These are phyloP conservation scores for Solidago caesia DNA, from an alignment of 129 eudicot genomes.

Conservation along the genomic window DNA sequence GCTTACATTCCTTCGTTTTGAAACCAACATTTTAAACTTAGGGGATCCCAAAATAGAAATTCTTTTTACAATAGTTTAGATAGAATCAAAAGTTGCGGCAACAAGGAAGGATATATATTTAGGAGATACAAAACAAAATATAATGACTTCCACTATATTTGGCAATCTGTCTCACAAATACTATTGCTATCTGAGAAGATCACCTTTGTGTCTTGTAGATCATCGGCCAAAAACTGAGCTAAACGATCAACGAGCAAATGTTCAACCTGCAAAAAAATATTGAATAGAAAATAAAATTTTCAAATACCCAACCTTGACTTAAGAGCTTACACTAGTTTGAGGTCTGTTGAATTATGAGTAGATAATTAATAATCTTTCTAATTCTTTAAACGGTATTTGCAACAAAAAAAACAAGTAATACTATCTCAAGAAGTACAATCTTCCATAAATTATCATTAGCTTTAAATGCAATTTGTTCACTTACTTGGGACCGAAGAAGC, in stretches of 20 bases:
- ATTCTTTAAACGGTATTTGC: neutral
- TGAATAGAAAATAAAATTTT: neutral
- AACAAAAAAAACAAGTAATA: neutral
- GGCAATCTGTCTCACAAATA: neutral
- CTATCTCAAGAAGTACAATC: neutral
- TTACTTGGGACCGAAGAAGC: slow-evolving; percentile 95
- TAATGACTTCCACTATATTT: neutral
- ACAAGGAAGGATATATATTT: too few species aligned
- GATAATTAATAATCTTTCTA: neutral
- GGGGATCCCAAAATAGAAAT: too few species aligned
- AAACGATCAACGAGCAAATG: slow-evolving; percentile 91
- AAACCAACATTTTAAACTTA: too few species aligned
- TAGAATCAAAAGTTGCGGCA: too few species aligned
- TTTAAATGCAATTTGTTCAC: slow-evolving; percentile 30
- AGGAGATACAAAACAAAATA: neutral
- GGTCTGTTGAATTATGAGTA: neutral
- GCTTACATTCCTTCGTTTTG: too few species aligned
- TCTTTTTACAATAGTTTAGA: too few species aligned
- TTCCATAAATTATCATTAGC: slow-evolving; percentile 12
- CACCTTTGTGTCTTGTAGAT: slow-evolving; percentile 93
- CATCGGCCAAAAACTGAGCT: slow-evolving; percentile 72
- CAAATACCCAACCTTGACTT: neutral
- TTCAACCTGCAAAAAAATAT: slow-evolving; percentile 59
- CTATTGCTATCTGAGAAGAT: neutral
- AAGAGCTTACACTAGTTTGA: neutral